phyloP scores from a whole-genome alignment of 2,329 filamentous ascomycete genomes.

The Exophiala viscosa region DNA sequence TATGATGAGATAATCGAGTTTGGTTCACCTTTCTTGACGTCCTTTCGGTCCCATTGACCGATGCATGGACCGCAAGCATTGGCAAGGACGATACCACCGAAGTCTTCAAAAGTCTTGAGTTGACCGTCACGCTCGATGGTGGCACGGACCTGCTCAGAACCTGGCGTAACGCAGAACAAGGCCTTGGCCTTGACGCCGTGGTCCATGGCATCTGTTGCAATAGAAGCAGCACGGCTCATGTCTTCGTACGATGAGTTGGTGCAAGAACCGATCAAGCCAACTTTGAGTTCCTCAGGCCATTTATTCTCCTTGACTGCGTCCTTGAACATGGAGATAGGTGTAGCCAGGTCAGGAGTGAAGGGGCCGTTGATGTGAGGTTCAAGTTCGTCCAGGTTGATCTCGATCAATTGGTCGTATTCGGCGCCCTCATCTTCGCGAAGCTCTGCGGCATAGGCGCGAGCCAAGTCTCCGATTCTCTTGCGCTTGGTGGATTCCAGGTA shows the following conservation, averaged over 20 bases:
- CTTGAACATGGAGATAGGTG: slow-evolving; percentile 96
- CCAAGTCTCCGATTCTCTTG: slow-evolving; percentile 82
- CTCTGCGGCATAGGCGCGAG: slow-evolving; percentile 77
- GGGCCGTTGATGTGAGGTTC: slow-evolving; percentile 99
- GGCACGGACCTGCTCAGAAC: slow-evolving; percentile 93
- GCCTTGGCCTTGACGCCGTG: slow-evolving; percentile 93
- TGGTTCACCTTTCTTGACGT: slow-evolving; percentile 89
- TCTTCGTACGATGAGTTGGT: slow-evolving; percentile 89
- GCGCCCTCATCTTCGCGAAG: slow-evolving; percentile 84
- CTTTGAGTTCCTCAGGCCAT: slow-evolving; percentile 96
- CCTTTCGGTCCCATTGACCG: slow-evolving; percentile 87
- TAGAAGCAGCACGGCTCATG: slow-evolving; percentile 89
- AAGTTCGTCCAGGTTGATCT: slow-evolving; percentile 90
- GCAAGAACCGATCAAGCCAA: slow-evolving; percentile 95
- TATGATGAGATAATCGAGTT: slow-evolving; percentile 99
- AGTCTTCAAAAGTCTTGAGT: slow-evolving; percentile 91
- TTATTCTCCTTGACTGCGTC: slow-evolving; percentile 89
- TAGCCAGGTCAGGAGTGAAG: slow-evolving; percentile 96
- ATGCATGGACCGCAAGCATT: slow-evolving; percentile 94
- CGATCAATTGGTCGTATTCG: slow-evolving; percentile 92
- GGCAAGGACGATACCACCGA: slow-evolving; percentile 88
- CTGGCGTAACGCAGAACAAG: slow-evolving; percentile 90
- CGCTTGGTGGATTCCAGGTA: slow-evolving; percentile 92
- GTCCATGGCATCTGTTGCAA: slow-evolving; percentile 83
- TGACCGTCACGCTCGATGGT: slow-evolving; percentile 89